These are phyloP conservation scores for Candida loeiensis DNA, from an alignment of 805 yeast species.

Conservation along the genomic window DNA sequence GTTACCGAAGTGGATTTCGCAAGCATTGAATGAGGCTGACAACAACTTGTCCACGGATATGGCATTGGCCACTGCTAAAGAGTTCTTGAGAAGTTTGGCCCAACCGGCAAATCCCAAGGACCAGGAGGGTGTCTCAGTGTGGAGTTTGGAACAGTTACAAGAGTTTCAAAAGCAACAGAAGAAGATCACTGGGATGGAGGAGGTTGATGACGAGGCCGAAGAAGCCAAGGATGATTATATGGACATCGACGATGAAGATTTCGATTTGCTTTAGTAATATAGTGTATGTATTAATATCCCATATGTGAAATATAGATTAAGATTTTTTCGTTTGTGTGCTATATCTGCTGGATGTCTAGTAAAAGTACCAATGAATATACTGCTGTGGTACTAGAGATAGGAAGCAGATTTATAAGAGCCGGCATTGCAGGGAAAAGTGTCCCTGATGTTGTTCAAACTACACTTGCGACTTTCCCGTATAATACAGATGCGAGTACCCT, in stretches of 20 bases:
- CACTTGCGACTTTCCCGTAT: slow-evolving; percentile 4
- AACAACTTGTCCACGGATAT: slow-evolving; percentile 91
- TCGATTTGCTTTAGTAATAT: slow-evolving; percentile 26
- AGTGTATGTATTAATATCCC: neutral
- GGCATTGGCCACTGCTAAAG: slow-evolving; percentile 94
- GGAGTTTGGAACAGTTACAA: slow-evolving; percentile 72
- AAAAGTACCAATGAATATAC: slow-evolving; percentile 14
- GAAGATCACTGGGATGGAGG: slow-evolving; percentile 18
- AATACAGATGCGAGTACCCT: neutral
- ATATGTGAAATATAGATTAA: neutral
- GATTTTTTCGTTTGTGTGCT: neutral
- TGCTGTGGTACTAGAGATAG: slow-evolving; percentile 18
- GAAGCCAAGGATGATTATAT: slow-evolving; percentile 35
- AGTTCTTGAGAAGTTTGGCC: slow-evolving; percentile 87
- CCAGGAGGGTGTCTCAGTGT: slow-evolving; percentile 90
- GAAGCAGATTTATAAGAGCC: slow-evolving; percentile 17
- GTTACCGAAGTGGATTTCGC: slow-evolving; percentile 95
- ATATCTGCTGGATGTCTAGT: slow-evolving; percentile 3
- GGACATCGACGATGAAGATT: slow-evolving; percentile 47
- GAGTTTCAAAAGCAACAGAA: slow-evolving; percentile 54
- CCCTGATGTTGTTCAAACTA: slow-evolving; percentile 11
- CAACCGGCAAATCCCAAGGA: slow-evolving; percentile 89
- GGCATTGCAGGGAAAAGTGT: slow-evolving; percentile 26
- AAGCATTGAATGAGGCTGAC: slow-evolving; percentile 88
- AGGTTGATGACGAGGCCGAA: slow-evolving; percentile 14